These are phyloP conservation scores for Hydrangea macrophylla DNA, from an alignment of 148 eudicot genomes.

Conservation along the genomic window DNA sequence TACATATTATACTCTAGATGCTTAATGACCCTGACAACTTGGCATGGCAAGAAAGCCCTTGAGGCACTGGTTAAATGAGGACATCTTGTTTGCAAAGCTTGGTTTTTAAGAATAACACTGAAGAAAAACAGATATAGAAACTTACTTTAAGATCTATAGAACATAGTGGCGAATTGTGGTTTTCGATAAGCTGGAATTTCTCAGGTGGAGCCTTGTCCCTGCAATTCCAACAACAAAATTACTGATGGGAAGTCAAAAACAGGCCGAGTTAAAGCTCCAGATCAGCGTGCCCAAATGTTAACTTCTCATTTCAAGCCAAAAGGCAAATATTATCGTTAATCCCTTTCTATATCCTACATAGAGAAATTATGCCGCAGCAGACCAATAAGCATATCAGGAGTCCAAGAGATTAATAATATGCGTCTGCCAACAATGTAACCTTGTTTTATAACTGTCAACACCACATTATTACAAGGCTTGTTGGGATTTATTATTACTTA, in stretches of 20 bases:
- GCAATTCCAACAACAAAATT: conserved; percentile 21
- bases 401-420: no score
- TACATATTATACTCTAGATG: neutral
- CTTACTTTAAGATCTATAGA: conserved; percentile 69
- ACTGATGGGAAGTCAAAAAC: neutral
- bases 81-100: neutral
- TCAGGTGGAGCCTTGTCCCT: conserved; percentile 67
- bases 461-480: neutral
- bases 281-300: neutral
- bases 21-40: neutral
- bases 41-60: neutral
- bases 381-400: no score
- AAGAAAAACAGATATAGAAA: conserved; percentile 18
- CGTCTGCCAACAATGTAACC: neutral
- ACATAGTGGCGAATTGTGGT: conserved; percentile 60
- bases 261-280: neutral
- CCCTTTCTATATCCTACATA: no score
- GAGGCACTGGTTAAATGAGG: neutral
- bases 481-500: neutral
- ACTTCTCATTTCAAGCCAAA: no score
- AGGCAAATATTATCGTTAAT: no score
- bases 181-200: conserved; percentile 51
- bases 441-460: neutral
- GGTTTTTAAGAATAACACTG: neutral
- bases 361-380: no score